phyloP scores from a whole-genome alignment of 495 filamentous ascomycete genomes.

The Xylaria sp. region DNA sequence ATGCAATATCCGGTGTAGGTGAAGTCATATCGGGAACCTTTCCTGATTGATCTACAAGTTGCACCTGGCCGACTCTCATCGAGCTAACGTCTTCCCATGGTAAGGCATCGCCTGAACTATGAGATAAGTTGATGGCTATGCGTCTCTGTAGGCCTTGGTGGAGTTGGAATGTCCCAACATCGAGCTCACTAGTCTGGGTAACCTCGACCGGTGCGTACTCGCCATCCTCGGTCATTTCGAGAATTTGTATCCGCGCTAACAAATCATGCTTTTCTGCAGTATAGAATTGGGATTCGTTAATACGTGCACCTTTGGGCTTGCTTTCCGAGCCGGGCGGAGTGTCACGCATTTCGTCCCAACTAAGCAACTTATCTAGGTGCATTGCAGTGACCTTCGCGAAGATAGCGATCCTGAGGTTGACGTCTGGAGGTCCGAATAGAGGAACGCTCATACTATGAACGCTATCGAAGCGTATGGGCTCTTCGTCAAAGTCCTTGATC shows the following conservation, averaged over 20 bases:
- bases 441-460: slow-evolving; percentile 98
- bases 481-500: slow-evolving; percentile 93
- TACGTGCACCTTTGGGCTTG: slow-evolving; percentile 71
- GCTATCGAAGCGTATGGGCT: slow-evolving; percentile 93
- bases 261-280: slow-evolving; percentile 94
- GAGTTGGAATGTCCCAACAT: slow-evolving; percentile 88
- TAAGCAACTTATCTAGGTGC: slow-evolving; percentile 96
- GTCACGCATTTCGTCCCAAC: slow-evolving; percentile 98
- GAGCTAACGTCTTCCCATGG: slow-evolving; percentile 83
- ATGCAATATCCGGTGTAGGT: slow-evolving; percentile 71
- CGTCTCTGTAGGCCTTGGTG: slow-evolving; percentile 95
- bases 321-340: slow-evolving; percentile 58
- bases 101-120: slow-evolving; percentile 85
- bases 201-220: slow-evolving; percentile 94
- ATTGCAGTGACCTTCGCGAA: slow-evolving; percentile 91
- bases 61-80: slow-evolving; percentile 78
- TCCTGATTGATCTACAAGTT: slow-evolving; percentile 81
- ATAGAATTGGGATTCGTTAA: slow-evolving; percentile 91
- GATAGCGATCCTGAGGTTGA: slow-evolving; percentile 85
- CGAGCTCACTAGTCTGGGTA: slow-evolving; percentile 79
- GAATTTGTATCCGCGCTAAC: slow-evolving; percentile 82
- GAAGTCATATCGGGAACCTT: slow-evolving; percentile 81
- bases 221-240: slow-evolving; percentile 89
- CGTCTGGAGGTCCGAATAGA: slow-evolving; percentile 76
- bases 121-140: slow-evolving; percentile 82